Percentiles rank a stretch among this genome's conserved stretches.
Conservation (phyloP, 768 basidiomycete species). For the Russula olivacea region DNA sequence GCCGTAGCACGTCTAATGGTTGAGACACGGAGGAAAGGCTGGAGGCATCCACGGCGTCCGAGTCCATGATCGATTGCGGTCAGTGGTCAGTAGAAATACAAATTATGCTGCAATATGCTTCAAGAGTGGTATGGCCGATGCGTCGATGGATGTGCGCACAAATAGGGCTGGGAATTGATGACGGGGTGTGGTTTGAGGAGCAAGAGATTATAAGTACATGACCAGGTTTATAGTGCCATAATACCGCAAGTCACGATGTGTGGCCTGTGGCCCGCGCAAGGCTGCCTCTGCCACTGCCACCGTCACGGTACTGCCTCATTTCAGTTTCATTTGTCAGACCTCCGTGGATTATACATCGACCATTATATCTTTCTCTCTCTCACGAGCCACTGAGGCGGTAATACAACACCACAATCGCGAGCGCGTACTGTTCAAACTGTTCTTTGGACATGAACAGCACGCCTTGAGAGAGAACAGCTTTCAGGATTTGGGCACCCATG, state of each 20-base stretch:
- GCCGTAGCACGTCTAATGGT: slow-evolving; percentile 11
- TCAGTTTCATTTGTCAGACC: too few species aligned
- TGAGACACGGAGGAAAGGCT: slow-evolving; percentile 9
- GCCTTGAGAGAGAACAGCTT: slow-evolving; percentile 93
- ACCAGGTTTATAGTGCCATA: not conserved
- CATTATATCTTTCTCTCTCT: not conserved
- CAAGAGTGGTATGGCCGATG: not conserved
- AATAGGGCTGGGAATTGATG: not conserved
- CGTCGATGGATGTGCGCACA: too few species aligned
- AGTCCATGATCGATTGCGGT: slow-evolving; percentile 19
- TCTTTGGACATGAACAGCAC: slow-evolving; percentile 97
- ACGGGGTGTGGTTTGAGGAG: not conserved
- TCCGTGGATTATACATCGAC: too few species aligned
- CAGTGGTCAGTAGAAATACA: not conserved
- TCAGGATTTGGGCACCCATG: slow-evolving; percentile 93
- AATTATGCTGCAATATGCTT: not conserved
- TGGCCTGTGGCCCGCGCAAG: too few species aligned
- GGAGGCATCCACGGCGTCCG: slow-evolving; percentile 17
- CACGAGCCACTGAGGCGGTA: slow-evolving; percentile 9
- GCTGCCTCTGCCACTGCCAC: too few species aligned
- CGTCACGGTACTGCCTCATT: too few species aligned
- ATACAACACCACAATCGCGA: slow-evolving; percentile 56
- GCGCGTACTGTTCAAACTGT: slow-evolving; percentile 87
- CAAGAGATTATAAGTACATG: not conserved
- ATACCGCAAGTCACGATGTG: too few species aligned